A percentile compares a stretch with the other conserved stretches of the same genome.
Evolutionary conservation across 139 green algal species (phyloP).

Genomic region (Micromonas commoda): DNA sequence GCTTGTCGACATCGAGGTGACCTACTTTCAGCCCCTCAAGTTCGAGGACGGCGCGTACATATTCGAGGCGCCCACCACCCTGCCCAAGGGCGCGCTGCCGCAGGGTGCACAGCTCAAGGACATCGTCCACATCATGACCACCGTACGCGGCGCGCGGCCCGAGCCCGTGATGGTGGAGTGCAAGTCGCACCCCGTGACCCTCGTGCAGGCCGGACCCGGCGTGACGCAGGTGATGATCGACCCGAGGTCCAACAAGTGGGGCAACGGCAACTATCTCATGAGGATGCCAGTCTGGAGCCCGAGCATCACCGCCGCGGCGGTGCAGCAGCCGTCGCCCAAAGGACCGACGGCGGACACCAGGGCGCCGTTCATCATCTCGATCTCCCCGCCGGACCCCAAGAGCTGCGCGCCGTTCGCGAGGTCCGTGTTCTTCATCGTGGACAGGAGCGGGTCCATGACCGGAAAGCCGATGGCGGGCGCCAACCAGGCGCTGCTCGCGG

Average conservation of each 20-base stretch:
- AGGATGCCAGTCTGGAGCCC: constrained; percentile 39
- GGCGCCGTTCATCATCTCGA: constrained; percentile 38
- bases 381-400: constrained; percentile 42
- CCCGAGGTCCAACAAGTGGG: background rate
- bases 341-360: constrained; percentile 31
- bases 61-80: background rate
- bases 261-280: background rate
- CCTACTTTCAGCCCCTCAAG: constrained; percentile 28
- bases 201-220: background rate
- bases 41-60: constrained; percentile 21
- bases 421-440: constrained; percentile 52
- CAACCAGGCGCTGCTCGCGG: constrained; percentile 37
- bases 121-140: background rate
- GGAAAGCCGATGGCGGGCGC: constrained; percentile 46
- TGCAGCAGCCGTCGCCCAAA: constrained; percentile 32
- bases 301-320: constrained; percentile 40
- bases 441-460: constrained; percentile 47
- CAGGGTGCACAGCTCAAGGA: background rate
- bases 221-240: background rate
- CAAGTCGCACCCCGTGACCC: background rate
- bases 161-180: background rate
- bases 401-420: constrained; percentile 35
- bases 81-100: background rate
- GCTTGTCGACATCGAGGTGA: constrained; percentile 4
- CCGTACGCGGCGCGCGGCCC: background rate